Conservation (phyloP, 768 basidiomycete genomes). For the Cystoderma amianthinum region DNA sequence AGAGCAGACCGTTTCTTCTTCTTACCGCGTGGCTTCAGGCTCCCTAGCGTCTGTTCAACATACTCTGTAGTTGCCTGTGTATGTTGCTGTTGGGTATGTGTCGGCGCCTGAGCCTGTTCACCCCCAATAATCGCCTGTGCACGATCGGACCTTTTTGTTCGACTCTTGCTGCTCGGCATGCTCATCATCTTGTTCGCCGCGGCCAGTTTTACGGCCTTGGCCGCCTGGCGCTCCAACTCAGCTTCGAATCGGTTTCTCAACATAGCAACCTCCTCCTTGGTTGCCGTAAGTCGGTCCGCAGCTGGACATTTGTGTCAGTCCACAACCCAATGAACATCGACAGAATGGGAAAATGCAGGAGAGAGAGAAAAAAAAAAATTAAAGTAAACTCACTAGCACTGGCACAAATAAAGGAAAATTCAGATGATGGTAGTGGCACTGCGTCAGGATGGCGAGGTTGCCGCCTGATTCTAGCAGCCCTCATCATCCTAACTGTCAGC, state of each 20-base stretch:
- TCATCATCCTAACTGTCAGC: slow-evolving; percentile 36
- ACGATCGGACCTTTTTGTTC: slow-evolving; percentile 27
- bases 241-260: slow-evolving; percentile 66
- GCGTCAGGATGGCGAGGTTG: slow-evolving; percentile 33
- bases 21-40: slow-evolving; percentile 40
- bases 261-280: slow-evolving; percentile 59
- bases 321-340: no score
- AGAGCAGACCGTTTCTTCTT: slow-evolving; percentile 93
- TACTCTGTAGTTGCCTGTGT: slow-evolving; percentile 29
- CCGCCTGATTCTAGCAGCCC: slow-evolving; percentile 34
- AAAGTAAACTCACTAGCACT: slow-evolving; percentile 63
- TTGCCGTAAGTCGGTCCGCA: slow-evolving; percentile 62
- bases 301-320: slow-evolving; percentile 30
- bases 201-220: slow-evolving; percentile 50
- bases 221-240: slow-evolving; percentile 67
- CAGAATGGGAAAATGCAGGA: slow-evolving; percentile 5
- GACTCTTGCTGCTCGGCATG: slow-evolving; percentile 11
- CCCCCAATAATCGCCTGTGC: no score
- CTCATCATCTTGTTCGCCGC: slow-evolving; percentile 20
- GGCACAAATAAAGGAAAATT: slow-evolving; percentile 56
- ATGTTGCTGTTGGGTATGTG: slow-evolving; percentile 13
- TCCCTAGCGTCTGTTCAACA: slow-evolving; percentile 24
- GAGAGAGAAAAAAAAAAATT: slow-evolving; percentile 12
- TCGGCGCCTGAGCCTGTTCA: slow-evolving; percentile 24
- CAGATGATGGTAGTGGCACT: slow-evolving; percentile 38